Base-by-base conservation (phyloP, 176 grass and related monocot genomes). In the Aegilops umbellulata region DNA sequence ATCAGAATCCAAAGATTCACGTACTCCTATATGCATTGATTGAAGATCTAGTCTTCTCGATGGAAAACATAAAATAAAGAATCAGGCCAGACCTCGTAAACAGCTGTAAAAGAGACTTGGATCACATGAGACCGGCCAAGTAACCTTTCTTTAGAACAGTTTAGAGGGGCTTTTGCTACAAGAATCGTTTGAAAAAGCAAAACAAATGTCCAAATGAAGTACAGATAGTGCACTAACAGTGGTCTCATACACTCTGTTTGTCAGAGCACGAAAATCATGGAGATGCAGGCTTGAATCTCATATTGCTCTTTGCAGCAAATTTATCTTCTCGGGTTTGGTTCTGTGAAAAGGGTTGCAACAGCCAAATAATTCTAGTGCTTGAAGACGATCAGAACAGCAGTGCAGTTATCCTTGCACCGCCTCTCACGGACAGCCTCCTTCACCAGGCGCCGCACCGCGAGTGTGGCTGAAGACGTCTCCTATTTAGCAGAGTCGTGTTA, bases 351-450 rank as follows among this genome's bases (percentile, higher is more conserved):
- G 17, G 42, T 10, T 36, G 47, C 80, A 14, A 1, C 15, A 44
- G 63, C 6, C 34, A 22, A 34, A 13, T 16, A 8, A 35, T 77
- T 47, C 68, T 83, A 86, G 69, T 90, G 89, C 84, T 84, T 95
- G 77, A 98, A 95, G 26, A 92, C 74, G 46, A 94, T 92, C 61
- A 98, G 73, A 25, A 98, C 82, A 60, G 96, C 93, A 6, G 96
- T 94, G 86, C 96, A 95, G 67, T 98, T 98, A 85, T 98, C 96
- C 86, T 94, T 98, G 84, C 96, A 98, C 32, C 90, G 88, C 81
- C 96, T 88, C 76, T 98, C 96, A 11, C 93, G 93, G 20, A 98
- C 65, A 76, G 91, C 96, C 89, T 98, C 96, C 72, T 87, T 93
- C 60, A 94, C 93, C 2, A 98, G 90, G 60, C 91, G 93, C 23